Evolutionary conservation across 805 yeast genomes (phyloP), one percentile per base, ranked within the genome.

Genomic region (Saitoella complicata): DNA sequence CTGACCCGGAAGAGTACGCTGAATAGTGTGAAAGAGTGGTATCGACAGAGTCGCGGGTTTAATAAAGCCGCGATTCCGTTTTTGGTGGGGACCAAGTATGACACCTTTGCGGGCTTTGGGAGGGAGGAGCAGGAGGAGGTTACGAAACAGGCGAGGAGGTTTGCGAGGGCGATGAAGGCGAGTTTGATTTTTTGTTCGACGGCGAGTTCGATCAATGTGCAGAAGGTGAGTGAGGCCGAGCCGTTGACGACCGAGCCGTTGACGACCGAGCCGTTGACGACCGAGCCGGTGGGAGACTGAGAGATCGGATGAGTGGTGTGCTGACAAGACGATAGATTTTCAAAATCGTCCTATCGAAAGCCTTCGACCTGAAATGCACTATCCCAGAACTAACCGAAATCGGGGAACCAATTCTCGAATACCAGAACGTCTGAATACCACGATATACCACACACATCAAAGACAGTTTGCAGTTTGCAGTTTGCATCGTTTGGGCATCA

Each of bases 21-120:
- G 44, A 81, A 80, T 57, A 79, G 87, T n/a, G 71, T 88, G 44
- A 83, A 84, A 57, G 95, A 86, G 55, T 88, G 97, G 98, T 88
- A 86, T 59, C 68, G 93, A 49, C 94, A 83, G 57, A 88, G 93
- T 0, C 67, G 94, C 43, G 93, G 94, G 0, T 78, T 84, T 58
- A 88, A 88, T 62, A 76, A 78, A 50, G 80, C 87, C 0, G 95
- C 96, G 6, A 80, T 88, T 40, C 95, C 96, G 3, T 74, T 88
- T 47, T 67, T 88, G 40, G 80, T 88, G 1, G 98, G 98, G 3
- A 88, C 98, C 1, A 88, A 88, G 58, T 88, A 82, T 61, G 98
- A 88, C 58, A 65, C 77, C 50, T 87, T 88, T 60, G 76, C 83
- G 31, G 86, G 81, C 51, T 63, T 84, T 60, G 74, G 87, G 40